phyloP scores from a whole-genome alignment of 805 yeast genomes.

The Scheffersomyces lignosus region DNA sequence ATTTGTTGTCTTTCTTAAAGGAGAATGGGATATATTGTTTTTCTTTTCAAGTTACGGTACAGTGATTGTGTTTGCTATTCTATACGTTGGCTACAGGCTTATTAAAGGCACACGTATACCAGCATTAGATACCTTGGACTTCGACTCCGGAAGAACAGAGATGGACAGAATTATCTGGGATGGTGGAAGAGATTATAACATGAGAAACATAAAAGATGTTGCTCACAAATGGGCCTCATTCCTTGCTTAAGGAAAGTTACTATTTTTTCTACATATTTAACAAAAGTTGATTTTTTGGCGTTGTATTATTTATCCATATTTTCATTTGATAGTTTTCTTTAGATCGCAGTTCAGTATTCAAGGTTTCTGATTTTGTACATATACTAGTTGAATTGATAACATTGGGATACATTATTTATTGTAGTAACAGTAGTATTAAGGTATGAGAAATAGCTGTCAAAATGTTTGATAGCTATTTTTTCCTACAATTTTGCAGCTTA shows the following conservation, averaged over 20 bases:
- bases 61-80: conserved; percentile 49
- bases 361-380: no score
- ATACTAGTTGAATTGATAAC: no score
- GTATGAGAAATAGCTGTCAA: no score
- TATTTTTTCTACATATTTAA: no score
- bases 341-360: no score
- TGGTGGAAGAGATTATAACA: conserved; percentile 54
- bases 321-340: no score
- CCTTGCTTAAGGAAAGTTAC: conserved; percentile 35
- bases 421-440: no score
- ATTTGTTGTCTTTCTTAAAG: conserved; percentile 56
- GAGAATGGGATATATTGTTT: conserved; percentile 58
- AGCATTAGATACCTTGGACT: conserved; percentile 70
- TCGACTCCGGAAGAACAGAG: conserved; percentile 83
- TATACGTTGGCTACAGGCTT: conserved; percentile 56
- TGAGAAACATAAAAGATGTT: conserved; percentile 31
- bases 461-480: no score
- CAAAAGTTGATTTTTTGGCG: no score
- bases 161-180: conserved; percentile 81
- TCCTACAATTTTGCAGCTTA: no score
- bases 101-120: conserved; percentile 64
- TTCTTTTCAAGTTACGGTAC: conserved; percentile 70
- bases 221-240: conserved; percentile 32
- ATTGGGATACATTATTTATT: no score
- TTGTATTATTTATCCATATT: no score